These are phyloP conservation scores for Fusarium drepaniforme DNA, from an alignment of 2,329 filamentous ascomycete species.

Conservation along the genomic window DNA sequence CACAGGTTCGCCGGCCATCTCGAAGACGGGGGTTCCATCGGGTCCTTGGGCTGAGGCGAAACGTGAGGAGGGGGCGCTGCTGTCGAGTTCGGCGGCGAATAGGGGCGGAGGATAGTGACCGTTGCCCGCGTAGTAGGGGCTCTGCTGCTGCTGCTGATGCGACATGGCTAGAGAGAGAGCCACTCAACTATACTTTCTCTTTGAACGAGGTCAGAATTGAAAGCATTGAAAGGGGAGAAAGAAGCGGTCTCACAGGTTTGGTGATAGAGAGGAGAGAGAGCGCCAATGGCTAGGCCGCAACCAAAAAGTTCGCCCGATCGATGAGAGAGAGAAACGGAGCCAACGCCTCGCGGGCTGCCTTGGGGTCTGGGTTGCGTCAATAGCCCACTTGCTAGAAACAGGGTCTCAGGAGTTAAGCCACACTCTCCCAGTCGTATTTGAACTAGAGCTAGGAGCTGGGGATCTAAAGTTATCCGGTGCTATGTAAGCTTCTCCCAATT, in stretches of 20 bases:
- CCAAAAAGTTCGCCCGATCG: slow-evolving; percentile 1
- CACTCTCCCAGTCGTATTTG: not conserved
- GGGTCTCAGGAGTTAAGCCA: slow-evolving; percentile 10
- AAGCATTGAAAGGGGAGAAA: not conserved
- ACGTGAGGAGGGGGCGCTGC: slow-evolving; percentile 16
- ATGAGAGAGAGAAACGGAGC: slow-evolving; percentile 5
- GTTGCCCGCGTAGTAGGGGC: slow-evolving; percentile 24
- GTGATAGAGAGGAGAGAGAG: not conserved
- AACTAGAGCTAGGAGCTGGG: not conserved
- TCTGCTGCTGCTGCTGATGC: not conserved
- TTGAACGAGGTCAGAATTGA: not conserved
- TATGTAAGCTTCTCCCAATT: not conserved
- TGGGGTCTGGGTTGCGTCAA: not conserved
- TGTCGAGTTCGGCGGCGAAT: slow-evolving; percentile 49
- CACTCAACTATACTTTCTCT: not conserved
- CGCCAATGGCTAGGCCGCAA: not conserved
- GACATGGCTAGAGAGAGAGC: slow-evolving; percentile 25
- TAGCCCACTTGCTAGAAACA: slow-evolving; percentile 28
- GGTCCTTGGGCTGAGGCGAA: slow-evolving; percentile 20
- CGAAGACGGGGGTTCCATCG: slow-evolving; percentile 44
- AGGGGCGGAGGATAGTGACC: slow-evolving; percentile 36
- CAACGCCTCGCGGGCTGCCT: slow-evolving; percentile 36
- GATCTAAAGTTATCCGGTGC: not conserved
- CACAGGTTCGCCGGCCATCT: slow-evolving; percentile 47
- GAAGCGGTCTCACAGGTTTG: not conserved